Conservation (phyloP, 176 grass and related monocot genomes). For the Zea mays region DNA sequence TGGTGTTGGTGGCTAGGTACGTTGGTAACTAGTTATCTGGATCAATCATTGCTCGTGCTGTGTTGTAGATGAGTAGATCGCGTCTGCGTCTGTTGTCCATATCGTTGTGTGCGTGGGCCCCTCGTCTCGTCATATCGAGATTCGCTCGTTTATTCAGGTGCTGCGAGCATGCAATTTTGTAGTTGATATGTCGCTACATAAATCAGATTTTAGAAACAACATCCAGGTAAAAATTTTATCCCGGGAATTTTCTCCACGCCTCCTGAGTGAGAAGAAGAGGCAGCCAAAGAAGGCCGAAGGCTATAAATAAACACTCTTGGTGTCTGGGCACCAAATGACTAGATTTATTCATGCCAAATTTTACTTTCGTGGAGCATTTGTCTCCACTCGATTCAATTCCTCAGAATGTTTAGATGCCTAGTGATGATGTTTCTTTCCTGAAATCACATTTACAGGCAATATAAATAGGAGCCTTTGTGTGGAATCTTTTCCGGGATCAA, state of each 20-base stretch:
- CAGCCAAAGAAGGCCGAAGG: not conserved
- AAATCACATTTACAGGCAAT: not conserved
- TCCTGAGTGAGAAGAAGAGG: not conserved
- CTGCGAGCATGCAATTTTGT: not conserved
- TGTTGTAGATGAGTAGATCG: not conserved
- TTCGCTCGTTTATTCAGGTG: not conserved
- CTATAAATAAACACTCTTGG: not conserved
- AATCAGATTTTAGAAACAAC: not conserved
- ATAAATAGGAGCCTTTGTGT: not conserved
- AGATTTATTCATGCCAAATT: not conserved
- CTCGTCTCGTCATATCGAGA: not conserved
- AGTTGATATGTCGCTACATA: not conserved
- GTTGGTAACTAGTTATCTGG: not conserved
- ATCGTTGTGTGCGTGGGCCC: not conserved
- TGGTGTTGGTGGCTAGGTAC: not conserved
- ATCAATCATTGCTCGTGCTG: not conserved
- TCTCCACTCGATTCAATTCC: not conserved
- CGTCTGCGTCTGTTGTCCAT: not conserved
- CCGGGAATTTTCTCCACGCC: not conserved
- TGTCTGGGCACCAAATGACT: not conserved
- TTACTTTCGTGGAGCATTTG: not conserved
- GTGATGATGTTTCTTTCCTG: not conserved
- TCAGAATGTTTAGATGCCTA: not conserved
- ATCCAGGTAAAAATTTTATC: not conserved
- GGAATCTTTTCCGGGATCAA: not conserved